Evolutionary conservation across 768 basidiomycete genomes (phyloP).

Genomic region (Amylocystis lapponica): DNA sequence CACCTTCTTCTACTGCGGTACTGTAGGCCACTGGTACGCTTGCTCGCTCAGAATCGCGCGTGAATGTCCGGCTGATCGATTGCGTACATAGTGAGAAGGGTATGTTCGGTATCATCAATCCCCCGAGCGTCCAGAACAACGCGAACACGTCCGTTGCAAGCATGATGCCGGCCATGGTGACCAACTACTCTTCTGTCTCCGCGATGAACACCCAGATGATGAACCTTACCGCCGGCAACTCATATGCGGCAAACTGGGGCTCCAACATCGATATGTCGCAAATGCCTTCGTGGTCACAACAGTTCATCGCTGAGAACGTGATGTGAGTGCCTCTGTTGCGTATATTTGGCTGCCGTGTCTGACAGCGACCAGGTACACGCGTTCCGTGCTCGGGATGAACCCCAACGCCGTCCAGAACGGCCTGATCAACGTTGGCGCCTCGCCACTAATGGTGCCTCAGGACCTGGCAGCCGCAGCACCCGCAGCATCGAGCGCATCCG

Average conservation of each 20-base stretch:
- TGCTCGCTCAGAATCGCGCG: neutral
- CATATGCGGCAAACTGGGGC: slow-evolving; percentile 53
- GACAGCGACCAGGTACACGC: slow-evolving; percentile 31
- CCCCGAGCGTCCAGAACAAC: slow-evolving; percentile 41
- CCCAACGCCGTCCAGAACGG: slow-evolving; percentile 50
- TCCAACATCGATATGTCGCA: slow-evolving; percentile 49
- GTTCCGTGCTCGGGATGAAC: slow-evolving; percentile 41
- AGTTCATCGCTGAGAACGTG: slow-evolving; percentile 51
- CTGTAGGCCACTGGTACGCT: slow-evolving; percentile 53
- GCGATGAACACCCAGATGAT: slow-evolving; percentile 50
- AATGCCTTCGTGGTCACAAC: slow-evolving; percentile 52
- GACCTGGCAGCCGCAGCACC: slow-evolving; percentile 44
- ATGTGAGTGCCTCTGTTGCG: slow-evolving; percentile 20
- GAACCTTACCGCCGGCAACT: slow-evolving; percentile 42
- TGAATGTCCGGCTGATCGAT: neutral
- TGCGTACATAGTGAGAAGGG: slow-evolving; percentile 44
- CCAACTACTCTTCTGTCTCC: slow-evolving; percentile 42
- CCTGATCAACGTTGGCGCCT: slow-evolving; percentile 43
- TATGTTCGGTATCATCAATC: slow-evolving; percentile 82
- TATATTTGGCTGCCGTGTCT: neutral
- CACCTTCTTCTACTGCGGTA: slow-evolving; percentile 71
- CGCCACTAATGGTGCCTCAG: slow-evolving; percentile 53
- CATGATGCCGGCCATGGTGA: slow-evolving; percentile 43
- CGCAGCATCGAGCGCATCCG: slow-evolving; percentile 12
- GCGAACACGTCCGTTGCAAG: slow-evolving; percentile 41